These are phyloP conservation scores for Salix viminalis DNA, from an alignment of 345 rosid species.

Conservation along the genomic window DNA sequence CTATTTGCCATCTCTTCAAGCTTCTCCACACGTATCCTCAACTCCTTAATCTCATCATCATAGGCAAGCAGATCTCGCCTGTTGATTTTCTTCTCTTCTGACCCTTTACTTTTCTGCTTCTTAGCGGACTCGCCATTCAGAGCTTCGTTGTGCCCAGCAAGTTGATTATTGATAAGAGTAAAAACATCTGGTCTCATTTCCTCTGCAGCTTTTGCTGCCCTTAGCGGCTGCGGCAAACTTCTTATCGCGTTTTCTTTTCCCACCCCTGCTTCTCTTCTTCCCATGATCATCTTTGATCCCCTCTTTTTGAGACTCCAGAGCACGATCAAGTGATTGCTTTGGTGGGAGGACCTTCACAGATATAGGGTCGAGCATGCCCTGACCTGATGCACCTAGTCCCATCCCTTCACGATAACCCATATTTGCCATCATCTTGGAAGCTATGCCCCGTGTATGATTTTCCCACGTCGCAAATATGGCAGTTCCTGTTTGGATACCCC, in stretches of 20 bases:
- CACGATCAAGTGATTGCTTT: conserved; percentile 79
- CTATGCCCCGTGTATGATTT: conserved; percentile 89
- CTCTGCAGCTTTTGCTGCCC: conserved; percentile 53
- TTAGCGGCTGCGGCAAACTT: conserved; percentile 71
- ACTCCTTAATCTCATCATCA: conserved; percentile 68
- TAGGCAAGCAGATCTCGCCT: conserved; percentile 67
- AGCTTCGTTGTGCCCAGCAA: conserved; percentile 39
- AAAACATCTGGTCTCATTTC: conserved; percentile 72
- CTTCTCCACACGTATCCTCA: conserved; percentile 48
- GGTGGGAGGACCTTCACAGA: conserved; percentile 76
- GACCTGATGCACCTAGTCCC: conserved; percentile 86
- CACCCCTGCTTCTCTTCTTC: conserved; percentile 82
- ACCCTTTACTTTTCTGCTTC: conserved; percentile 42
- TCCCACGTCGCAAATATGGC: conserved; percentile 89
- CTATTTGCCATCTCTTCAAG: conserved; percentile 78
- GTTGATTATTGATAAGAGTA: conserved; percentile 67
- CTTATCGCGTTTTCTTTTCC: conserved; percentile 79
- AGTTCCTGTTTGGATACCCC: conserved; percentile 74
- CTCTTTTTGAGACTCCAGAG: conserved; percentile 46
- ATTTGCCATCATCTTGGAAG: conserved; percentile 94
- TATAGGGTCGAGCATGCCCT: conserved; percentile 81
- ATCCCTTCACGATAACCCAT: conserved; percentile 95
- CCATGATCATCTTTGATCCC: conserved; percentile 40
- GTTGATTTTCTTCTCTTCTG: conserved; percentile 55
- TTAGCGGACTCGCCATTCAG: conserved; percentile 30